Base-by-base conservation (phyloP, 2,329 filamentous ascomycete genomes). In the Xylaria sp. region DNA sequence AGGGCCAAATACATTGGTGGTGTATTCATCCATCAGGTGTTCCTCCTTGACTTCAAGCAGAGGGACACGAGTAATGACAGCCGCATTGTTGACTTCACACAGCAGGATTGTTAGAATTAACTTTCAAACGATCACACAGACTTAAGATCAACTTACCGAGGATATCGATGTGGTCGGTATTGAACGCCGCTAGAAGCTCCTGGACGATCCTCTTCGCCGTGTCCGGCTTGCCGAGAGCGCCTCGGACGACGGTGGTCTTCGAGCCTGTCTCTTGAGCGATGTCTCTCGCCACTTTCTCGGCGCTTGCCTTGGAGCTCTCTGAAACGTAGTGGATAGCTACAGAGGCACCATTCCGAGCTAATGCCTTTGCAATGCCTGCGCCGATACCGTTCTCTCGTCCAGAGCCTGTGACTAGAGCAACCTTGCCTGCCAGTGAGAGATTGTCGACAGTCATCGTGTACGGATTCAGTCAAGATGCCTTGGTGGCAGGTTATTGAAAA, bases 391-490 rank as follows among this genome's bases (percentile, higher is more conserved):
- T 83, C 32, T 83, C 81, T 4, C 79, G 78, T 21, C 82, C 81
- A 13, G 82, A 83, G 37, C 82, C 83, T 0, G 83, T 84, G 13
- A 84, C 74, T 40, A 85, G 82, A 65, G 82, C 83, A 1, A 81
- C 73, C 68, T 84, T 84, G 64, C 60, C 60, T 44, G 58, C 16
- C 18, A 65, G 50, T n/a, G 63, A 65, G 9, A 65, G 44, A 47
- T 65, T 55, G 54, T 65, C 50, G 55, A 32, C 25, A 44, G 74
- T 16, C 77, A 79, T 79, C 35, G 35, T 40, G 35, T 40, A 40
- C 2, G 13, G 35, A 40, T 40, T 40, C 35, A 40, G 35, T 40
- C 35, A 9, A 40, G 6, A 40, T 10, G 35, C 35, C 35, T 3
- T 40, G 3, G 13, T 40, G 3, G 2, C 9, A 40, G 13, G 35